Evolutionary conservation across 805 yeast genomes (phyloP), one percentile per base, ranked within the genome.

Genomic region (Candida boidinii): DNA sequence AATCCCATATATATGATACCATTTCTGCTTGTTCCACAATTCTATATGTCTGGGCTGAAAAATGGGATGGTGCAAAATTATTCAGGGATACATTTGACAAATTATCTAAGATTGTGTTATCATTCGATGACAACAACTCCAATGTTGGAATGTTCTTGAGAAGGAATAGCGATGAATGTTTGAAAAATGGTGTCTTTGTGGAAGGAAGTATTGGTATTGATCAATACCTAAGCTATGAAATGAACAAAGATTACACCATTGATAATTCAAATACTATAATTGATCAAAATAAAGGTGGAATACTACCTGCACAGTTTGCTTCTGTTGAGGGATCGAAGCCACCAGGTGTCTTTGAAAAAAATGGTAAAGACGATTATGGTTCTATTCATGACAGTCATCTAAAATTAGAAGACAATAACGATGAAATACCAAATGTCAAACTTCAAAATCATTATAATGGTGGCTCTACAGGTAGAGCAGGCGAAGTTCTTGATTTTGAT

Each of bases 61-160:
- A 44, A 28, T 56, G 54, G 45, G 36, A 39, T 18, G 35, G 41
- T 3, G 55, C 58, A 1, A 29, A 33, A 3, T 37, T 43, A 11
- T 56, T 54, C 36, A 35, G 57, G 19, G 50, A 54, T 31, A 44
- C 55, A 1, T 56, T 53, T 36, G 58, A 54, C 13, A 41, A 48
- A 29, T 23, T 54, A 16, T 41, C 53, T 4, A 46, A 37, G n/a
- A n/a, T n/a, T n/a, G n/a, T n/a, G n/a, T n/a, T n/a, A n/a, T n/a
- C n/a, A n/a, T n/a, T n/a, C n/a, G n/a, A n/a, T n/a, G n/a, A n/a
- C n/a, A n/a, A n/a, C n/a, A n/a, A n/a, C n/a, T n/a, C n/a, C n/a
- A n/a, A n/a, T n/a, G n/a, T n/a, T n/a, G n/a, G n/a, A n/a, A n/a
- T n/a, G n/a, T n/a, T n/a, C n/a, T n/a, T n/a, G n/a, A n/a, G n/a